Conservation (phyloP, 1,139 yeast genomes). For the Candida albicans region DNA sequence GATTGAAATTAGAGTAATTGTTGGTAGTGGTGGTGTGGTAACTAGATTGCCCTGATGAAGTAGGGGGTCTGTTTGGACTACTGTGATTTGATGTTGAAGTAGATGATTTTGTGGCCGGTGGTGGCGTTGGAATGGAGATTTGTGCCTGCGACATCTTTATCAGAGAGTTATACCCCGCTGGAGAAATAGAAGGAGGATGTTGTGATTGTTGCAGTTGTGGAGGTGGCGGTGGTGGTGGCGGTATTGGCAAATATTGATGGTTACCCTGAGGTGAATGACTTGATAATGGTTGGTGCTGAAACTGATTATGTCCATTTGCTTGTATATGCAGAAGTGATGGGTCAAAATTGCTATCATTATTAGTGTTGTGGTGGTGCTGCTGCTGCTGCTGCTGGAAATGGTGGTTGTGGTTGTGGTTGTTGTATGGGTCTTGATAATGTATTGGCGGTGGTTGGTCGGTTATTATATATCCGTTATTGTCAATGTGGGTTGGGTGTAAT, state of each 20-base stretch:
- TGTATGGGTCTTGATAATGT: conserved; percentile 2
- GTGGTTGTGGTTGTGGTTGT: background rate
- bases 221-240: conserved; percentile 2
- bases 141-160: conserved; percentile 6
- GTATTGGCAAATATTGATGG: conserved; percentile 5
- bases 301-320: background rate
- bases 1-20: background rate
- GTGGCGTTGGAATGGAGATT: conserved; percentile 8
- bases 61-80: conserved; percentile 3
- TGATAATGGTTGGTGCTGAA: too few species aligned
- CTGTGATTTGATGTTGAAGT: conserved; percentile 5
- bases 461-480: background rate
- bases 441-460: conserved; percentile 5
- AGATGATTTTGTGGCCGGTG: conserved; percentile 1
- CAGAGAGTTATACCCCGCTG: background rate
- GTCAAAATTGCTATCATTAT: background rate
- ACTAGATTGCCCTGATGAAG: background rate
- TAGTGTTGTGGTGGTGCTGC: too few species aligned
- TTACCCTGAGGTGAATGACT: background rate
- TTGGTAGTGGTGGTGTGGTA: background rate
- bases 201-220: conserved; percentile 5
- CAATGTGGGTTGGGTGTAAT: background rate
- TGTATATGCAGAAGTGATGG: conserved; percentile 2
- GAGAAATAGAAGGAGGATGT: background rate
- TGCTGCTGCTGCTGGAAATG: too few species aligned